A percentile compares a stretch with the other conserved stretches of the same genome.
Conservation (phyloP, 768 basidiomycete genomes). For the Agrocybe chaxingu region DNA sequence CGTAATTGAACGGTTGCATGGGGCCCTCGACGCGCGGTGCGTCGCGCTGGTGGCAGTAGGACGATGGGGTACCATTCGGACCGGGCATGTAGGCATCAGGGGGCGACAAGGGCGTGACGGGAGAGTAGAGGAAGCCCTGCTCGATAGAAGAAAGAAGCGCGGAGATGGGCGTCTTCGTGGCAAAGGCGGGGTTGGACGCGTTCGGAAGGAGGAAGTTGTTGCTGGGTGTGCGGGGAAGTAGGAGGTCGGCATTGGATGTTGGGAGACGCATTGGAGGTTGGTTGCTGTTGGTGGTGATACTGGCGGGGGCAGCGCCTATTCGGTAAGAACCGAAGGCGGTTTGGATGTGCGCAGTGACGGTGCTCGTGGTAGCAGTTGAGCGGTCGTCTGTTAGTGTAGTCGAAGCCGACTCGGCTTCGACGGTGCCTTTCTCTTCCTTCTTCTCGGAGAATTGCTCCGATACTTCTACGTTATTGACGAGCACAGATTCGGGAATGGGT, state of each 20-base stretch:
- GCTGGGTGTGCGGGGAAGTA: conserved; percentile 10
- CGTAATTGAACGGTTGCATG: conserved; percentile 24
- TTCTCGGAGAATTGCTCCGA: too few relatives aligned
- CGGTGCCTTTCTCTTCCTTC: too few relatives aligned
- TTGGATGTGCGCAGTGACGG: too few relatives aligned
- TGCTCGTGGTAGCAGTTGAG: too few relatives aligned
- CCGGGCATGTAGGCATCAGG: conserved; percentile 21
- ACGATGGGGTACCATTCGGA: conserved; percentile 14
- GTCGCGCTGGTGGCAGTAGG: conserved; percentile 19
- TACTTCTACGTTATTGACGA: not conserved
- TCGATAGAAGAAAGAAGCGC: conserved; percentile 61
- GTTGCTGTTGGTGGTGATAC: too few relatives aligned
- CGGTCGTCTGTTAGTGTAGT: too few relatives aligned
- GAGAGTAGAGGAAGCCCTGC: conserved; percentile 65
- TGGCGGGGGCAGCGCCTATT: too few relatives aligned
- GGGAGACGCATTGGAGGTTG: conserved; percentile 1
- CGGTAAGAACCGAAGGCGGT: too few relatives aligned
- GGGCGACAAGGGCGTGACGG: conserved; percentile 59
- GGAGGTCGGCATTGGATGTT: conserved; percentile 1
- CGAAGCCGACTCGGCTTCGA: too few relatives aligned
- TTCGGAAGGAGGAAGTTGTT: not conserved
- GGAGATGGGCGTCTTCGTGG: conserved; percentile 60
- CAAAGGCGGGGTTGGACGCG: not conserved
- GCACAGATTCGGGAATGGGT: not conserved
- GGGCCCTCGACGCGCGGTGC: conserved; percentile 18